These are phyloP conservation scores for Rhododendron vialii DNA, from an alignment of 148 eudicot genomes.

Conservation along the genomic window DNA sequence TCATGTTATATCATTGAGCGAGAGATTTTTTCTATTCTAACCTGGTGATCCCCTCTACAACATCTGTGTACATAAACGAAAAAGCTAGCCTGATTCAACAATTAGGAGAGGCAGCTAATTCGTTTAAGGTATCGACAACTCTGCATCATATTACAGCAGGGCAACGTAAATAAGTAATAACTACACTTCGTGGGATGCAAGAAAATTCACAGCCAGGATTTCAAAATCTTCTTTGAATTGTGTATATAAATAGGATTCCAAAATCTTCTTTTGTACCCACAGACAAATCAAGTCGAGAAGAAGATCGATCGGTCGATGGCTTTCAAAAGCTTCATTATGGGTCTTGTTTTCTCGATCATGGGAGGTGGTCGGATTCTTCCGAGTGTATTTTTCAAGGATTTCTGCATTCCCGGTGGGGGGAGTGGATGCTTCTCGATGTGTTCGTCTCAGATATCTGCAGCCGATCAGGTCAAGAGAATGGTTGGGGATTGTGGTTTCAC, in stretches of 20 bases:
- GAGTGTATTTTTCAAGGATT: neutral
- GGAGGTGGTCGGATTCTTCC: neutral
- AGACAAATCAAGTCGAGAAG: neutral
- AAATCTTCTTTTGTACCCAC: neutral
- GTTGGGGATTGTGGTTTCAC: neutral
- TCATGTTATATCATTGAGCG: too few relatives aligned
- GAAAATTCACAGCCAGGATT: too few relatives aligned
- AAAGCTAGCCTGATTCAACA: too few relatives aligned
- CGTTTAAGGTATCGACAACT: too few relatives aligned
- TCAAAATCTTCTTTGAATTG: neutral
- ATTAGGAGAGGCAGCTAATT: too few relatives aligned
- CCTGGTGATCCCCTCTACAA: too few relatives aligned
- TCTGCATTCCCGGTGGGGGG: neutral
- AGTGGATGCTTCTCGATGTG: neutral
- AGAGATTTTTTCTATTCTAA: too few relatives aligned
- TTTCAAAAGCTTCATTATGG: neutral
- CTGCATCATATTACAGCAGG: too few relatives aligned
- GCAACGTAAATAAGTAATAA: too few relatives aligned
- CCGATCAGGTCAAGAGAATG: neutral
- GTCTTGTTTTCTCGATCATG: neutral
- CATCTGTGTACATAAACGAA: too few relatives aligned
- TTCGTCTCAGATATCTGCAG: neutral
- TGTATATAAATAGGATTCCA: neutral
- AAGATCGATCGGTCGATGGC: neutral
- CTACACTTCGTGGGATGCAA: too few relatives aligned